Base-by-base conservation (phyloP, 352 stramenopile species). In the Phytophthora foliorum region DNA sequence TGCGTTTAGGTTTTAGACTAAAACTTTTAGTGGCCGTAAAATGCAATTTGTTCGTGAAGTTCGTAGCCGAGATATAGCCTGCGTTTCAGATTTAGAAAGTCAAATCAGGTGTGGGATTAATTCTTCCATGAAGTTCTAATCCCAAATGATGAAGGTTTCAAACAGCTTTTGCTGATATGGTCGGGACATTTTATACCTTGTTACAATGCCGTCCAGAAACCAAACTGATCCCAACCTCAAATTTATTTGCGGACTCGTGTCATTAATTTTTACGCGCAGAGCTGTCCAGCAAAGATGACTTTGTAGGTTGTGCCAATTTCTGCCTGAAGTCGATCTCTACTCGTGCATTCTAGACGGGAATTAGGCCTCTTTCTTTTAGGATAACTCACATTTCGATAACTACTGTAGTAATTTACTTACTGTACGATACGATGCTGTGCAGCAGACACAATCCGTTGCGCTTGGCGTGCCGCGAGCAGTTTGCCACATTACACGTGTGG, bases 121-220 rank as follows among this genome's bases (percentile, higher is more conserved):
- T 91, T 86, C 77, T 91, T 87, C 81, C 72, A 69, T 71, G 78
- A 89, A 91, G 82, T 89, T 89, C 78, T 89, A 84, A 91, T 91
- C 80, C 82, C 82, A 91, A 89, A 91, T 89, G 82, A 91, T 91
- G 82, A 88, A 87, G 50, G 82, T 91, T 91, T 88, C 69, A 80
- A 85, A 81, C 82, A 89, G 70, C 69, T 76, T 53, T 82, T 7
- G 82, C 74, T 89, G 82, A 88, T 10, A 87, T 88, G 81, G 80
- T 91, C 78, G 81, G 82, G 71, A 87, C 78, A 86, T 72, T 69
- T 68, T 77, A 83, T 91, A 89, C 82, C 82, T 91, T 91, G 80
- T 91, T 91, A 91, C 82, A 89, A 72, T 75, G 52, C 82, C 80
- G 77, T 82, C 80, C 80, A 89, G 63, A 86, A 91, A 88, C 73